Evolutionary conservation across 2,329 filamentous ascomycete species (phyloP).

Genomic region (Phaeoacremonium minimum): DNA sequence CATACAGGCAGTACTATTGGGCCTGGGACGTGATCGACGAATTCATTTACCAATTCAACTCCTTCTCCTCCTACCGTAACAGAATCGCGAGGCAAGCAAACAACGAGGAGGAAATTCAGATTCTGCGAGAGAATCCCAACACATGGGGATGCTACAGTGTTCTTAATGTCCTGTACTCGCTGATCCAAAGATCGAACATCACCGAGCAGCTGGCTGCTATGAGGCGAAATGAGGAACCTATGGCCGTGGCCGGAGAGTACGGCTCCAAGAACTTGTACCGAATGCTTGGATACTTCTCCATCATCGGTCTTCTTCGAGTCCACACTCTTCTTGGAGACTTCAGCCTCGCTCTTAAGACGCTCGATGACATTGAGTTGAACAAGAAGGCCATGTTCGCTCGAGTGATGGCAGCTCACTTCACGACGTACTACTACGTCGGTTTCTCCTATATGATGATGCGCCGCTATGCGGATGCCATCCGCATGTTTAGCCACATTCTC

Average conservation of each 20-base stretch:
- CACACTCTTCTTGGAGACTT: slow-evolving; percentile 97
- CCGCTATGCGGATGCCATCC: slow-evolving; percentile 97
- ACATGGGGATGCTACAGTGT: slow-evolving; percentile 99
- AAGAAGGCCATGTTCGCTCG: slow-evolving; percentile 99
- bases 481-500: slow-evolving; percentile 99
- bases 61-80: slow-evolving; percentile 95
- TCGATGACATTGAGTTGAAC: slow-evolving; percentile 99
- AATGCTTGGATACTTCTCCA: slow-evolving; percentile 99
- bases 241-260: slow-evolving; percentile 88
- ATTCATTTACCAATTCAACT: slow-evolving; percentile 99
- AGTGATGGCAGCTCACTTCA: slow-evolving; percentile 99
- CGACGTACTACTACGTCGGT: slow-evolving; percentile 99
- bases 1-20: slow-evolving; percentile 86
- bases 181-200: slow-evolving; percentile 97
- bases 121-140: slow-evolving; percentile 94
- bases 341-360: slow-evolving; percentile 94
- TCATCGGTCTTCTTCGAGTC: slow-evolving; percentile 92
- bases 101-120: slow-evolving; percentile 87
- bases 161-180: slow-evolving; percentile 97
- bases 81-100: slow-evolving; percentile 77
- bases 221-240: slow-evolving; percentile 88
- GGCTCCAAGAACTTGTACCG: slow-evolving; percentile 91
- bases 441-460: slow-evolving; percentile 99
- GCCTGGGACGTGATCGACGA: slow-evolving; percentile 99
- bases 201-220: slow-evolving; percentile 93